Conservation (phyloP, 129 eudicot genomes). For the Gnaphalium uliginosum region DNA sequence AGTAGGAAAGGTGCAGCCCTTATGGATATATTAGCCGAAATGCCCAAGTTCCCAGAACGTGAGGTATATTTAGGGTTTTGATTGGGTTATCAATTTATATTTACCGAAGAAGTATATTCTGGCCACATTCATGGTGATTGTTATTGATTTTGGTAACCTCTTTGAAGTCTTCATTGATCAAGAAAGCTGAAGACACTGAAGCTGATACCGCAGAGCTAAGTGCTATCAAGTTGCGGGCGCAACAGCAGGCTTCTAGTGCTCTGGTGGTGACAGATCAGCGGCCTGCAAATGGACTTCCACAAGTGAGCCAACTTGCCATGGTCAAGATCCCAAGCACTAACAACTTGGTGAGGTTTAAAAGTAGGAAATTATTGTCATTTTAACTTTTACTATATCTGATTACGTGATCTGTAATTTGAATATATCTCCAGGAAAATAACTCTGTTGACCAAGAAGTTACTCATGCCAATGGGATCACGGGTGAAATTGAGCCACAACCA, state of each 20-base stretch:
- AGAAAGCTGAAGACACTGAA: conserved; percentile 90
- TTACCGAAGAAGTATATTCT: not conserved
- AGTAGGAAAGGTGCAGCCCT: conserved; percentile 90
- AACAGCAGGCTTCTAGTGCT: conserved; percentile 83
- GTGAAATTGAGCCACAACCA: conserved; percentile 55
- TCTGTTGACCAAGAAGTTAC: conserved; percentile 50
- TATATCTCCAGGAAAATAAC: conserved; percentile 51
- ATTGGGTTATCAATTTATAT: not conserved
- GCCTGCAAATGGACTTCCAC: conserved; percentile 66
- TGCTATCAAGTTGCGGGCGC: conserved; percentile 87
- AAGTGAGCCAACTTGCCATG: conserved; percentile 63
- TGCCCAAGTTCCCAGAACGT: conserved; percentile 98
- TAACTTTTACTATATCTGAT: not conserved
- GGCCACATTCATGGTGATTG: conserved; percentile 12
- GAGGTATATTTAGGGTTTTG: conserved; percentile 53
- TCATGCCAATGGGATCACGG: conserved; percentile 59
- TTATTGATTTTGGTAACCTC: conserved; percentile 31
- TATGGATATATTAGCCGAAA: conserved; percentile 93
- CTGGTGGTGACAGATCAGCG: conserved; percentile 74
- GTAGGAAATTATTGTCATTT: not conserved
- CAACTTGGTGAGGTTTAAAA: conserved; percentile 50
- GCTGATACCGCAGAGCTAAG: conserved; percentile 97
- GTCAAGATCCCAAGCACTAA: conserved; percentile 73
- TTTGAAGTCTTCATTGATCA: conserved; percentile 83
- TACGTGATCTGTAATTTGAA: conserved; percentile 9